These are phyloP conservation scores for Neurospora sp. DNA, from an alignment of 495 filamentous ascomycete genomes.

Conservation along the genomic window DNA sequence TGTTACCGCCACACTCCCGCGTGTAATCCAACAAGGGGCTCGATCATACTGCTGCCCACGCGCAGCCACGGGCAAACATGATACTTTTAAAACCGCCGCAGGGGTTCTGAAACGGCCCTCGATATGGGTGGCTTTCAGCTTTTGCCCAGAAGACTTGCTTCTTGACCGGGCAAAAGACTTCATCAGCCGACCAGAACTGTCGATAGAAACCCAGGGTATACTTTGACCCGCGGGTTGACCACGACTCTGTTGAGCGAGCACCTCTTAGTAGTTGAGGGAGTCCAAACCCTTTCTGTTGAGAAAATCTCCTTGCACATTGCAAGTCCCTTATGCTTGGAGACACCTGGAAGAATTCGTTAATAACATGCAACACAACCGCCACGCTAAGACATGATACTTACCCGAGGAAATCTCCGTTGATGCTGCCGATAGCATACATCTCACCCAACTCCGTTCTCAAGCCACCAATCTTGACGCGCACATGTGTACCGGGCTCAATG, in stretches of 20 bases:
- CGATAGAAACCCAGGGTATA: not conserved
- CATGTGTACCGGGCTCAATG: constrained; percentile 85
- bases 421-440: constrained; percentile 94
- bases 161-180: not conserved
- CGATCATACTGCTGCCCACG: not conserved
- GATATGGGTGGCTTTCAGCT: not conserved
- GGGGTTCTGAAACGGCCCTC: not conserved
- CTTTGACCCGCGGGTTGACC: not conserved
- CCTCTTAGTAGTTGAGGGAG: not conserved
- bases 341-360: not conserved
- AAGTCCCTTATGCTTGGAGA: not conserved
- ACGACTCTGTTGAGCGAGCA: not conserved
- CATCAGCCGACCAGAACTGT: not conserved
- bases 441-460: constrained; percentile 81
- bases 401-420: constrained; percentile 74
- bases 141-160: not conserved
- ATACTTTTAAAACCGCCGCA: not conserved
- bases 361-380: not conserved
- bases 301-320: not conserved
- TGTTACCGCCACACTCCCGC: not conserved
- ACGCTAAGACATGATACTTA: constrained; percentile 10
- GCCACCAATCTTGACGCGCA: constrained; percentile 88
- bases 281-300: not conserved
- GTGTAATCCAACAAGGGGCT: not conserved
- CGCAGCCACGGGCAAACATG: not conserved